Evolutionary conservation across 768 basidiomycete species (phyloP).

Genomic region (Suillus decipiens): DNA sequence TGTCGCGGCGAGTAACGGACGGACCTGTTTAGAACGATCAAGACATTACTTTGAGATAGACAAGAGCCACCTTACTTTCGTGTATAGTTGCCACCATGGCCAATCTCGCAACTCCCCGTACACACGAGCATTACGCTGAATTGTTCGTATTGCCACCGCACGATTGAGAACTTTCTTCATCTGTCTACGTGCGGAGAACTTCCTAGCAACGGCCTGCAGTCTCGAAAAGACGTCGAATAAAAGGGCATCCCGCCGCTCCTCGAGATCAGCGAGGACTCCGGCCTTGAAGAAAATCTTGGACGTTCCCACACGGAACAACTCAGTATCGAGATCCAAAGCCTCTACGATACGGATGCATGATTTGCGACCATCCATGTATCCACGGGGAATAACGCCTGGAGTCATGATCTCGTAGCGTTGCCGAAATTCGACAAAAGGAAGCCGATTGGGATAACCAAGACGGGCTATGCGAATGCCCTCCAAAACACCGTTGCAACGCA

Average conservation of each 20-base stretch:
- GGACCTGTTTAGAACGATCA: slow-evolving; percentile 54
- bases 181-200: slow-evolving; percentile 83
- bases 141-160: slow-evolving; percentile 85
- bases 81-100: slow-evolving; percentile 99
- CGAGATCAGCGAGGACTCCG: slow-evolving; percentile 93
- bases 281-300: slow-evolving; percentile 99
- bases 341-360: slow-evolving; percentile 91
- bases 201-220: slow-evolving; percentile 84
- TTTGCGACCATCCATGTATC: slow-evolving; percentile 98
- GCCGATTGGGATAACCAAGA: slow-evolving; percentile 93
- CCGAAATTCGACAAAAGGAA: slow-evolving; percentile 96
- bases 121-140: slow-evolving; percentile 91
- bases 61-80: slow-evolving; percentile 58
- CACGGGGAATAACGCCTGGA: slow-evolving; percentile 88
- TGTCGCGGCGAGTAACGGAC: slow-evolving; percentile 90
- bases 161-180: slow-evolving; percentile 95
- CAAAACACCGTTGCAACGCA: slow-evolving; percentile 97
- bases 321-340: slow-evolving; percentile 83
- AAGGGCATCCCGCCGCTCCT: slow-evolving; percentile 87
- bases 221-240: slow-evolving; percentile 87
- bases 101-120: slow-evolving; percentile 90
- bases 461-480: slow-evolving; percentile 98
- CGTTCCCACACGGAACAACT: slow-evolving; percentile 86
- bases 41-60: slow-evolving; percentile 12
- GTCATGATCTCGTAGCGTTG: slow-evolving; percentile 96